These are phyloP conservation scores for Desmodesmus armatus DNA, from an alignment of 139 green algal genomes.

Conservation along the genomic window DNA sequence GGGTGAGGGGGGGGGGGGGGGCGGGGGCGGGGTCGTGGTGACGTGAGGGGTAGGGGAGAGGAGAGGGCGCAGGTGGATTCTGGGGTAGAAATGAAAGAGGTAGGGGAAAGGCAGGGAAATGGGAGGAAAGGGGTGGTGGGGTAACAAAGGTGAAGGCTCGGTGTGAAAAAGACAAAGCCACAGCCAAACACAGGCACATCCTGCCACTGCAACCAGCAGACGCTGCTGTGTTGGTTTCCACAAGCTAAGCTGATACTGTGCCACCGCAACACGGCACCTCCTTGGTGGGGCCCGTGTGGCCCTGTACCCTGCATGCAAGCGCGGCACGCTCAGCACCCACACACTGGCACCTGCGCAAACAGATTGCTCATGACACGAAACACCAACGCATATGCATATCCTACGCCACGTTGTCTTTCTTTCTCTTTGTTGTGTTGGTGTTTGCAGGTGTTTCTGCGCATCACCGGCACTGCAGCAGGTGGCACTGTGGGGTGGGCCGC, in stretches of 20 bases:
- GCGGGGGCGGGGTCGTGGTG: background rate
- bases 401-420: background rate
- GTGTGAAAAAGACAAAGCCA: background rate
- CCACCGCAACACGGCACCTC: too few species aligned
- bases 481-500: slow-evolving; percentile 1
- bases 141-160: background rate
- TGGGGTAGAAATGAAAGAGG: background rate
- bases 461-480: slow-evolving; percentile 11
- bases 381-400: background rate
- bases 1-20: background rate
- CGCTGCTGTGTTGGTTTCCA: too few species aligned
- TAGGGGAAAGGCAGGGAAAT: background rate
- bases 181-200: too few species aligned
- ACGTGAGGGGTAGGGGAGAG: background rate
- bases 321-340: background rate
- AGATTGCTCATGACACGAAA: background rate
- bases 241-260: too few species aligned
- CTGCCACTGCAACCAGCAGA: too few species aligned
- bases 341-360: too few species aligned
- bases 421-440: background rate
- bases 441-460: slow-evolving; percentile 26
- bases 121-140: background rate
- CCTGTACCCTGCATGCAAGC: background rate
- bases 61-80: too few species aligned
- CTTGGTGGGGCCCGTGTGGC: background rate